Percentiles rank a stretch among this genome's conserved stretches.
Conservation (phyloP, 2,329 filamentous ascomycete genomes). For the Magnaporthales sp. region DNA sequence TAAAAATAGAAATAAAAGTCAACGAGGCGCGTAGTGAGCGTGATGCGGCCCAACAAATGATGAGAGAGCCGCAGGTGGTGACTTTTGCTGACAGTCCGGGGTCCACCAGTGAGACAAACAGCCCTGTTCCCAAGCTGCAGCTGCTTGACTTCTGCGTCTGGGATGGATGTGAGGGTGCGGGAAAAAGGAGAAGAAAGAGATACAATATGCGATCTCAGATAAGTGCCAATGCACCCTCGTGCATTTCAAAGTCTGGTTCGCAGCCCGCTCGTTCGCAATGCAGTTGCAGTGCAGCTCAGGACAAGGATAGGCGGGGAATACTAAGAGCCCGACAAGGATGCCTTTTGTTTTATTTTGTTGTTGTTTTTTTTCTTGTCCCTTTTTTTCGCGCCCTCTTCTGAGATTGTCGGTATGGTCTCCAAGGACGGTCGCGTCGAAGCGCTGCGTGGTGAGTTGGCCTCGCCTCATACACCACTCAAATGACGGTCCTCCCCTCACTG, state of each 20-base stretch:
- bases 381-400: background rate
- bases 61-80: background rate
- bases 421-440: background rate
- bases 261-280: background rate
- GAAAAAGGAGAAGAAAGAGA: background rate
- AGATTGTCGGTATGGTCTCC: background rate
- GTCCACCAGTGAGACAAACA: background rate
- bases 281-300: background rate
- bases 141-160: background rate
- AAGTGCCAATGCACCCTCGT: background rate
- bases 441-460: constrained; percentile 6
- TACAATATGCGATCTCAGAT: background rate
- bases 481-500: background rate
- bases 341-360: background rate
- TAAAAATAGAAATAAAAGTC: background rate
- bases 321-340: background rate
- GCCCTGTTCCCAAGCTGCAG: no score
- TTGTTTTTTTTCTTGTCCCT: background rate
- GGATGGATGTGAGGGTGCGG: background rate
- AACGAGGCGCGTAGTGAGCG: background rate
- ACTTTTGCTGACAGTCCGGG: background rate
- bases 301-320: background rate
- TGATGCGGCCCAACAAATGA: background rate
- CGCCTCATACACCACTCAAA: background rate
- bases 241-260: background rate